Evolutionary conservation across 2,329 filamentous ascomycete genomes (phyloP), one percentile per base, ranked within the genome.

Genomic region (Pyrenochaeta sp.): DNA sequence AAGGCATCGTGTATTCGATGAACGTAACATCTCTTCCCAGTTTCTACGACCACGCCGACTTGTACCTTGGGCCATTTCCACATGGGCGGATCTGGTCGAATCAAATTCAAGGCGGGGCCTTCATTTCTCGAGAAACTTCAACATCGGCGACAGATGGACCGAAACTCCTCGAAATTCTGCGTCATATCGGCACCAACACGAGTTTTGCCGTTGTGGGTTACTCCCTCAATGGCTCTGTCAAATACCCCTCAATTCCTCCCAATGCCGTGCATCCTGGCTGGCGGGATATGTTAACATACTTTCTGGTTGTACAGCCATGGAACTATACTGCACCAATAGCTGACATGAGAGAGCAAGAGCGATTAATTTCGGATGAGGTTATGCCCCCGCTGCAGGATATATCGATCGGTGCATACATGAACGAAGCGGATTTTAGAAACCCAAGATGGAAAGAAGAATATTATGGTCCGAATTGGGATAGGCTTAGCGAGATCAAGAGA

Each of bases 31-130:
- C 31, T 22, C 51, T 55, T 23, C 48, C 57, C 3, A 51, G 56
- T 4, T 65, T 60, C 49, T 43, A 53, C 29, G 51, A 62, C n/a
- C 59, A 68, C 43, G 55, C 49, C 49, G 44, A 50, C 9, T 34
- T 30, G 30, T 65, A 63, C 45, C 39, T 61, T 10, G 61, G 63
- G n/a, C 64, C 64, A 13, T 44, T 64, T 3, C 64, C 63, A 10
- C 30, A 43, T 8, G 63, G 63, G 13, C 45, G 26, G 14, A 47
- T 36, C 19, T 53, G 56, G 17, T 49, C 53, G 26, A 51, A 48
- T 41, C 41, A 53, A 14, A 49, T 58, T n/a, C 59, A 60, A 28
- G 55, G 55, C 4, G 53, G 55, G 8, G 53, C 55, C 24, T 35
- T 61, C 6, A 54, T 61, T 13, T 54, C 54, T 7, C 49, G 58